These are phyloP conservation scores for Leptodermis oblonga DNA, from an alignment of 257 asterid species.

Conservation along the genomic window DNA sequence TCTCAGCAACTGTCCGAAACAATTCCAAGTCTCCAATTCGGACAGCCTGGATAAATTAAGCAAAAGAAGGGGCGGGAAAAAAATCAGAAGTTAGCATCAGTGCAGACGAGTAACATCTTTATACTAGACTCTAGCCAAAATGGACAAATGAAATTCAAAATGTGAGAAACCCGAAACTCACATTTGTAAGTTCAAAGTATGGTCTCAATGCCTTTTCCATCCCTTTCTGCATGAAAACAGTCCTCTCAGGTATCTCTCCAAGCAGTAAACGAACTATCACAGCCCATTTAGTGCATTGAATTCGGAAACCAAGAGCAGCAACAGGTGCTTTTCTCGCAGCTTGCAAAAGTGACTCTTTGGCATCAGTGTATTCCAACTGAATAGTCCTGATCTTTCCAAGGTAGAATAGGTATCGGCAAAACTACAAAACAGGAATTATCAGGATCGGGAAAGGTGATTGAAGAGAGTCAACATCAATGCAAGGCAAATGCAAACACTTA, in stretches of 20 bases:
- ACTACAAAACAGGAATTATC: constrained; percentile 36
- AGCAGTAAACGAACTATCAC: constrained; percentile 85
- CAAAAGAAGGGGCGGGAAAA: background rate
- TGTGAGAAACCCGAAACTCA: constrained; percentile 31
- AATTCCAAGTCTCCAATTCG: constrained; percentile 85
- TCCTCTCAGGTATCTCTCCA: constrained; percentile 95
- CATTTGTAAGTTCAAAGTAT: constrained; percentile 95
- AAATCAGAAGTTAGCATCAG: background rate
- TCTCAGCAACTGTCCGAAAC: constrained; percentile 69
- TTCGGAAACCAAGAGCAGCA: constrained; percentile 82
- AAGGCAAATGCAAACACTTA: background rate
- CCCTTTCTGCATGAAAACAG: constrained; percentile 92
- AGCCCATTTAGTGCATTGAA: constrained; percentile 93
- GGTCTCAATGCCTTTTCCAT: constrained; percentile 92
- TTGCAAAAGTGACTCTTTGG: constrained; percentile 93
- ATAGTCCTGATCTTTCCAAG: constrained; percentile 94
- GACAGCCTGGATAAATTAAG: constrained; percentile 57
- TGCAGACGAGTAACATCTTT: background rate
- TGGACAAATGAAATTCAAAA: background rate
- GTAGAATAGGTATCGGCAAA: constrained; percentile 88
- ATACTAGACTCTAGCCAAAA: background rate
- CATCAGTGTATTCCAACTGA: constrained; percentile 95
- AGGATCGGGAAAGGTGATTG: constrained; percentile 14
- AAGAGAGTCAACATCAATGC: background rate
- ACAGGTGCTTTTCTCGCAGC: constrained; percentile 90